Evolutionary conservation across 495 filamentous ascomycete species (phyloP).

Genomic region (Friedmanniomyces endolithicus): DNA sequence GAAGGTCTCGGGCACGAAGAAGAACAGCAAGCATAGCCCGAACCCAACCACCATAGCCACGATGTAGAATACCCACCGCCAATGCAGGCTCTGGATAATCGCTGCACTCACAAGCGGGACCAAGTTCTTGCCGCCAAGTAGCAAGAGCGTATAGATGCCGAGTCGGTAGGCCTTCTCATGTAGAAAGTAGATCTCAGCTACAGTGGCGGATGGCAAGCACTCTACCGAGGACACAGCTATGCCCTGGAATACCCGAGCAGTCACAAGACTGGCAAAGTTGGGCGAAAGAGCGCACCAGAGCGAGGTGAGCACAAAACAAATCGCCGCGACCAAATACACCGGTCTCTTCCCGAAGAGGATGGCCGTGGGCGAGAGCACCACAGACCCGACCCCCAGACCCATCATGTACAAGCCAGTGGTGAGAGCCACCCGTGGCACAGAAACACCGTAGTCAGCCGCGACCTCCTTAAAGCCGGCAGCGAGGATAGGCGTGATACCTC

Average conservation of each 20-base stretch:
- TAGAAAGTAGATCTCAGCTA: constrained; percentile 93
- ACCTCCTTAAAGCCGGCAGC: constrained; percentile 85
- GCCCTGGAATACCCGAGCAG: constrained; percentile 78
- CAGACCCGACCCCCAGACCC: constrained; percentile 74
- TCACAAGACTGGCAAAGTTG: constrained; percentile 64
- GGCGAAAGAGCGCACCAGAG: constrained; percentile 81
- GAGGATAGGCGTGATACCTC: constrained; percentile 82
- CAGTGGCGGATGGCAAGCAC: constrained; percentile 84
- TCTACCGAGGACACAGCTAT: constrained; percentile 86
- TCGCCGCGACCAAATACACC: constrained; percentile 69
- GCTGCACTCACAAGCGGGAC: constrained; percentile 78
- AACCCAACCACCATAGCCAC: constrained; percentile 74
- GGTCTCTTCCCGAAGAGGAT: constrained; percentile 86
- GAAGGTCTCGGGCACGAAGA: constrained; percentile 93
- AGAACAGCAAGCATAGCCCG: constrained; percentile 60
- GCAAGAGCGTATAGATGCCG: constrained; percentile 84
- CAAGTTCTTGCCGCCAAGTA: constrained; percentile 88
- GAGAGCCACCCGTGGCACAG: constrained; percentile 63
- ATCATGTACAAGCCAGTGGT: constrained; percentile 95
- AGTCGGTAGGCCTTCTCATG: constrained; percentile 90
- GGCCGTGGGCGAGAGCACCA: constrained; percentile 78
- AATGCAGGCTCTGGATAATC: constrained; percentile 63
- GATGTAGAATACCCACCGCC: constrained; percentile 55
- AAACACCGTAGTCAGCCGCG: constrained; percentile 55
- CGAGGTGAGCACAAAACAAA: constrained; percentile 62